Percentiles rank a stretch among this genome's conserved stretches.
Conservation (phyloP, 164 flowering plant species). For the Chimonanthus salicifolius region DNA sequence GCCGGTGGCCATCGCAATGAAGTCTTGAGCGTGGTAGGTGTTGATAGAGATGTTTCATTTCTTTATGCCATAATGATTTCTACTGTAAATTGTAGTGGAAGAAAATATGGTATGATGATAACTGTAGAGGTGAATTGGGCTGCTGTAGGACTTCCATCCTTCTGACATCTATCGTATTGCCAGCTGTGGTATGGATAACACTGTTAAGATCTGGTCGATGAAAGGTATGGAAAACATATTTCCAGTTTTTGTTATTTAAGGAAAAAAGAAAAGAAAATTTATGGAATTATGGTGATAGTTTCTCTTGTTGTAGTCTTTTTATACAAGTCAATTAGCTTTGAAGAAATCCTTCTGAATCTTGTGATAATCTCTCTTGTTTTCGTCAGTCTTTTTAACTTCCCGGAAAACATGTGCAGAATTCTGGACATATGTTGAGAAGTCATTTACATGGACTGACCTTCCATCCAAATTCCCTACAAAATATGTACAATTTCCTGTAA, state of each 20-base stretch:
- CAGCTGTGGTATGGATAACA: constrained; percentile 99
- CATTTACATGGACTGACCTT: constrained; percentile 94
- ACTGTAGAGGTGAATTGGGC: constrained; percentile 6
- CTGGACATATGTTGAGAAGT: constrained; percentile 96
- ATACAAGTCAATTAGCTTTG: neutral
- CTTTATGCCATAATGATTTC: neutral
- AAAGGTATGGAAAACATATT: constrained; percentile 45
- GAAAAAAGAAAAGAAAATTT: neutral
- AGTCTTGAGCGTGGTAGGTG: constrained; percentile 88
- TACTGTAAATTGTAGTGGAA: neutral
- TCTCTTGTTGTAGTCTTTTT: neutral
- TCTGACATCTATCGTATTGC: constrained; percentile 92
- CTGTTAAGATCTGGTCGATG: constrained; percentile 99
- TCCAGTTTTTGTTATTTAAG: neutral
- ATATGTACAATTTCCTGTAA: constrained; percentile 95
- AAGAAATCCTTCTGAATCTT: neutral
- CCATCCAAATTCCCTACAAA: constrained; percentile 99
- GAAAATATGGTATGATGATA: neutral
- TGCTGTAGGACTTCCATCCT: constrained; percentile 89
- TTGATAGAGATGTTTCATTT: neutral
- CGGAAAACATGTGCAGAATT: constrained; percentile 53
- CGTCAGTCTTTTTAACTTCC: neutral
- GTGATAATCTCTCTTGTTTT: neutral
- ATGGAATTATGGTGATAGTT: neutral
- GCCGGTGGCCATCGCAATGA: constrained; percentile 99